Evolutionary conservation across 768 basidiomycete species (phyloP).

Genomic region (Termitomyces sp.): DNA sequence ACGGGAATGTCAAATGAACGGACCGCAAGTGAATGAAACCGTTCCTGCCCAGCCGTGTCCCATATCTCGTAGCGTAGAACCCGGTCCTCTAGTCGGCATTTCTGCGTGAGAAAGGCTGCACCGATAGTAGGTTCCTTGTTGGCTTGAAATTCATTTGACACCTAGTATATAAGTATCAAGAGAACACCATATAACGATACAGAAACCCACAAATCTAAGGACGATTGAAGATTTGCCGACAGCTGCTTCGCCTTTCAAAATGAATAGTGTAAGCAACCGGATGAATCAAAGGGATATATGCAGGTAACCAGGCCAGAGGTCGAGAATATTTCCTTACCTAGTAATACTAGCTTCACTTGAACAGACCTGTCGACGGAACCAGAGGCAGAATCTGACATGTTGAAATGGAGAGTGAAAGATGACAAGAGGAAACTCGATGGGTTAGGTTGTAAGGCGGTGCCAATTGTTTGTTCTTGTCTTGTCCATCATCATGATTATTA

Average conservation of each 20-base stretch:
- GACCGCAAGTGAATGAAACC: slow-evolving; percentile 95
- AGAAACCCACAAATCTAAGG: slow-evolving; percentile 78
- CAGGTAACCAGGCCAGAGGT: background rate
- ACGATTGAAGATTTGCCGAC: slow-evolving; percentile 99
- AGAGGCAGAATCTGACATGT: slow-evolving; percentile 72
- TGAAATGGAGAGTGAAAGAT: slow-evolving; percentile 15
- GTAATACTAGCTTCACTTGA: slow-evolving; percentile 95
- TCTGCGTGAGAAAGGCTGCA: slow-evolving; percentile 93
- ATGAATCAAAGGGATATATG: background rate
- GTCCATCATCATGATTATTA: background rate
- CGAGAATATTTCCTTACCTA: slow-evolving; percentile 52
- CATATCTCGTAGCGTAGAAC: slow-evolving; percentile 94
- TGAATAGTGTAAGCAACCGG: slow-evolving; percentile 8
- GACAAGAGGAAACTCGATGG: slow-evolving; percentile 3
- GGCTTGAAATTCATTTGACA: slow-evolving; percentile 95
- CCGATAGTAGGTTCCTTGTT: slow-evolving; percentile 99
- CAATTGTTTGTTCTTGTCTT: slow-evolving; percentile 13
- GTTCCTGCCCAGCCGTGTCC: slow-evolving; percentile 94
- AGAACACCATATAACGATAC: slow-evolving; percentile 2
- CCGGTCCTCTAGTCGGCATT: slow-evolving; percentile 92
- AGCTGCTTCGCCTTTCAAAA: slow-evolving; percentile 82
- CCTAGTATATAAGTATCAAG: slow-evolving; percentile 36
- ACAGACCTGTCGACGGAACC: slow-evolving; percentile 83
- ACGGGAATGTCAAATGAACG: slow-evolving; percentile 23
- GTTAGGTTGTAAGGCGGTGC: background rate